Evolutionary conservation across 805 yeast genomes (phyloP).

Genomic region (Wickerhamiella azymoides): DNA sequence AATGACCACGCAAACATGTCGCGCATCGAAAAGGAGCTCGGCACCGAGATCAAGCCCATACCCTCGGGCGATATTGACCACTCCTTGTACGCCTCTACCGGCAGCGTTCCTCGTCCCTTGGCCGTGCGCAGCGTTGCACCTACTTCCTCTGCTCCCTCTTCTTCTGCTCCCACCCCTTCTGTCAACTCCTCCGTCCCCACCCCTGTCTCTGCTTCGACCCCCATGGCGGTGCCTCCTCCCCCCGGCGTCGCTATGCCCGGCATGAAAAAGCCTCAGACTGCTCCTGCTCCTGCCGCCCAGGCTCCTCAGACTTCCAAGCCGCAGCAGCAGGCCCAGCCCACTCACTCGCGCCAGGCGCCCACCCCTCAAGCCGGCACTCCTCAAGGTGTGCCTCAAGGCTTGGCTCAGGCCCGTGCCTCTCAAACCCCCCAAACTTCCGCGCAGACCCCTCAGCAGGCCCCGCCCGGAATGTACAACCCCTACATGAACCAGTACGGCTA

Average conservation of each 20-base stretch:
- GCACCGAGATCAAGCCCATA: conserved; percentile 93
- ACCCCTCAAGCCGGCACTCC: neutral
- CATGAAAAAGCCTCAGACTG: neutral
- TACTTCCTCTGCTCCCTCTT: neutral
- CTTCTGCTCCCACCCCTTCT: neutral
- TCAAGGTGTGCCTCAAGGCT: no score
- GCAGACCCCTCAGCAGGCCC: neutral
- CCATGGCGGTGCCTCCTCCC: neutral
- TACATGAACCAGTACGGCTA: conserved; percentile 3
- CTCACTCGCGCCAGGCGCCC: neutral
- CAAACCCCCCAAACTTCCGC: neutral
- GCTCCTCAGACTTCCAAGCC: neutral
- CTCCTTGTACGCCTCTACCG: conserved; percentile 62
- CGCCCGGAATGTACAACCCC: conserved; percentile 1
- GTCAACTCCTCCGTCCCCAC: neutral
- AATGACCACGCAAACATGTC: conserved; percentile 86
- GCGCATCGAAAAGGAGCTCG: conserved; percentile 92
- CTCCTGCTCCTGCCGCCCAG: neutral
- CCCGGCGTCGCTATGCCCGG: neutral
- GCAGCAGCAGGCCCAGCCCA: neutral
- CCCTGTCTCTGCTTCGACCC: neutral
- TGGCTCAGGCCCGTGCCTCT: no score
- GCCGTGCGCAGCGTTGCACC: conserved; percentile 27
- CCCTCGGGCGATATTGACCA: conserved; percentile 78
- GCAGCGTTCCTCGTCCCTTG: conserved; percentile 70